These are phyloP conservation scores for Posidonia australis DNA, from an alignment of 106 monocot species.

Conservation along the genomic window DNA sequence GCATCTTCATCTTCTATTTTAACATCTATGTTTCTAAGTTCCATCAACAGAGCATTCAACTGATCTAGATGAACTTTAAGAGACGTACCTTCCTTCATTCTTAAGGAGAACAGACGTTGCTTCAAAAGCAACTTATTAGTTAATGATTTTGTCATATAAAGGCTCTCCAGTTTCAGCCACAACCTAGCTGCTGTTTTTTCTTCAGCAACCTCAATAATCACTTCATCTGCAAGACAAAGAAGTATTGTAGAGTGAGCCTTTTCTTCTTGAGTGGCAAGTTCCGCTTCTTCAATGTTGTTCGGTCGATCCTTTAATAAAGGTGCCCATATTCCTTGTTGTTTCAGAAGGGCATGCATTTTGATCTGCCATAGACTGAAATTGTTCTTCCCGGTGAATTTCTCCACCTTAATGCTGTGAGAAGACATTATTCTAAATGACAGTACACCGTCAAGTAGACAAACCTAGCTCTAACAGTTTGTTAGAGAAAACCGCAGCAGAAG, in stretches of 20 bases:
- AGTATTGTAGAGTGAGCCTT: neutral
- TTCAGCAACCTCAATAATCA: neutral
- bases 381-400: constrained; percentile 1
- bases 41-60: neutral
- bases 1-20: constrained; percentile 1
- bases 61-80: neutral
- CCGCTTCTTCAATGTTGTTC: neutral
- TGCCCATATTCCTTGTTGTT: neutral
- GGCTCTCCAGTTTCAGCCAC: constrained; percentile 2
- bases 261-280: neutral
- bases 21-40: neutral
- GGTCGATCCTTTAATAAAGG: too few relatives aligned
- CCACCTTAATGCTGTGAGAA: neutral
- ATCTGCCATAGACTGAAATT: neutral
- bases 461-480: too few relatives aligned
- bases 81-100: neutral
- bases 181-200: neutral
- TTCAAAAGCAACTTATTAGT: neutral
- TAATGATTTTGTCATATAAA: constrained; percentile 1
- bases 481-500: neutral
- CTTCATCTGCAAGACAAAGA: neutral
- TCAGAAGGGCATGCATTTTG: neutral
- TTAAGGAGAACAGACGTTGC: neutral
- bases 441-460: too few relatives aligned
- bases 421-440: neutral